phyloP scores from a whole-genome alignment of 2,329 filamentous ascomycete genomes.

The Elsinoe necatrix region DNA sequence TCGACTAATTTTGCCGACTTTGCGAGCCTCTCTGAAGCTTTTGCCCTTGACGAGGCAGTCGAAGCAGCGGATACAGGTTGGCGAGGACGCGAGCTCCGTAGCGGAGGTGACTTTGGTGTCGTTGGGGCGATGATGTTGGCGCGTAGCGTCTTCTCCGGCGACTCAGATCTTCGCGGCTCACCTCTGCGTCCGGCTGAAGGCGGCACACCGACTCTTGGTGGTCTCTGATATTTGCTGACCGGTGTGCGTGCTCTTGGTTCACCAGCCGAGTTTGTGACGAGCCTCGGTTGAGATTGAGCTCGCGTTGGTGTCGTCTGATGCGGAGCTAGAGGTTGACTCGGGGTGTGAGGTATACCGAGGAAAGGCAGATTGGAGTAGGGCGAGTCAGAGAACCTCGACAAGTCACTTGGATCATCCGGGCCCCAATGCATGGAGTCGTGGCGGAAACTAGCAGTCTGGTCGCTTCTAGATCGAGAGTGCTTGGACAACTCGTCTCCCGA shows the following conservation, averaged over 20 bases:
- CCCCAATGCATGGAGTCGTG: slow-evolving; percentile 13
- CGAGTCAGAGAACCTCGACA: not conserved
- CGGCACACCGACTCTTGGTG: not conserved
- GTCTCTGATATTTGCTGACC: slow-evolving; percentile 9
- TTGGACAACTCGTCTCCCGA: slow-evolving; percentile 6
- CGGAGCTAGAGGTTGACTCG: not conserved
- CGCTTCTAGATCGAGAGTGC: slow-evolving; percentile 14
- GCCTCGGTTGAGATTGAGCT: slow-evolving; percentile 3
- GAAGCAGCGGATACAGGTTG: slow-evolving; percentile 68
- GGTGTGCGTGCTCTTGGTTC: slow-evolving; percentile 7
- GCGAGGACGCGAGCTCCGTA: slow-evolving; percentile 74
- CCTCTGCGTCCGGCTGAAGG: slow-evolving; percentile 2
- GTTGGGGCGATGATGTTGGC: slow-evolving; percentile 64
- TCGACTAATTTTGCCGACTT: slow-evolving; percentile 17
- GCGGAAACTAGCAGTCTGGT: slow-evolving; percentile 4
- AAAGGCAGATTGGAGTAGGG: slow-evolving; percentile 4
- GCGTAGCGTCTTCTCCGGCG: slow-evolving; percentile 40
- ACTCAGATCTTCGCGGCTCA: slow-evolving; percentile 6
- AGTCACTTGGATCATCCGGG: not conserved
- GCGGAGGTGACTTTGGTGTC: slow-evolving; percentile 65
- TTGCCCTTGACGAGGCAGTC: slow-evolving; percentile 61
- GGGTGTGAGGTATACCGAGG: not conserved
- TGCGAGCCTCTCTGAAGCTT: slow-evolving; percentile 49
- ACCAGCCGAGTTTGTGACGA: not conserved
- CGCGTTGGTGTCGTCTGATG: not conserved